Evolutionary conservation across 805 yeast genomes (phyloP), one percentile per base, ranked within the genome.

Genomic region (Metahyphopichia silvanorum): DNA sequence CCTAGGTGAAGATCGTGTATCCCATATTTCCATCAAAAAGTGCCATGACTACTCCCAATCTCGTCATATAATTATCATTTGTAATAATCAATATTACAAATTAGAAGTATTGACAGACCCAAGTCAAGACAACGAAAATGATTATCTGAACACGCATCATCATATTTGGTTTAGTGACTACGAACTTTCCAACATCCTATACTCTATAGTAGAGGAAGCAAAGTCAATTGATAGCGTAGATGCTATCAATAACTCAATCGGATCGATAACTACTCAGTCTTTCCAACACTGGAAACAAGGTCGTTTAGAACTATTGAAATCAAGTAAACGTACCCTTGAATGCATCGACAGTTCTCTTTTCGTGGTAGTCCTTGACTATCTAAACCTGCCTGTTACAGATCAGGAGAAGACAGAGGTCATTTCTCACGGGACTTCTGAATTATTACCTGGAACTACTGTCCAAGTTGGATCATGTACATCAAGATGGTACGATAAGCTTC

Each of bases 401-500:
- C 66, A 63, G 29, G 79, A 74, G 34, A 71, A 69, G 42, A 69
- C 76, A 9, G 56, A 55, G 34, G 66, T 65, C 15, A 69, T 76
- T 9, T 63, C 75, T 13, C 79, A 76, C 49, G 82, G 82, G 15
- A 63, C 75, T 6, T 64, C 75, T 1, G 46, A 42, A 21, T 60
- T 74, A 25, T 61, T 69, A 20, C 39, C 43, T 2, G 62, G 63
- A 7, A 57, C 69, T 19, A 75, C 73, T 37, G 55, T 71, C 28
- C 82, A 76, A 51, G 51, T 64, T 15, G 82, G 82, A 16, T 66
- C 78, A 4, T 76, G 82, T 51, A 72, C 77, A 11, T 72, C 75
- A 29, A 56, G 82, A 34, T 76, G 79, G 73, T 76, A 76, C 47
- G 82, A 76, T 49, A 76, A 76, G 44, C 55, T 76, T 34, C 79